Conservation (phyloP, 192 early-diverging fungal species). For the Backusella luteola region DNA sequence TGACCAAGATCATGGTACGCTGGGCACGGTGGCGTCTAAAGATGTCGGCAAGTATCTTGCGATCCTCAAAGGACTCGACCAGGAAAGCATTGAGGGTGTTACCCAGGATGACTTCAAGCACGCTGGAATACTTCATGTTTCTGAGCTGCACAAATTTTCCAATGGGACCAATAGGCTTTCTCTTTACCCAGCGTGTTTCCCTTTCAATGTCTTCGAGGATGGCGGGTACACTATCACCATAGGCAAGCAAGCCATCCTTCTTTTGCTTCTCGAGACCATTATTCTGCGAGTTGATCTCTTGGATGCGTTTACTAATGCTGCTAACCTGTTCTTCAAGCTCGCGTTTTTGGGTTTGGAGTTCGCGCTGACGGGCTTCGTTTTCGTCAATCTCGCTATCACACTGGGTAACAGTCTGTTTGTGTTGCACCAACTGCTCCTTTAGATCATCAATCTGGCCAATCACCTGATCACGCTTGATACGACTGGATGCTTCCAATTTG, state of each 20-base stretch:
- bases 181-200: slow-evolving; percentile 40
- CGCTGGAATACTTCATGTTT: slow-evolving; percentile 52
- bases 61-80: slow-evolving; percentile 67
- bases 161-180: slow-evolving; percentile 67
- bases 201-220: slow-evolving; percentile 50
- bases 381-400: neutral
- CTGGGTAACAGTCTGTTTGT: neutral
- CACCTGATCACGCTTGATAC: neutral
- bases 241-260: slow-evolving; percentile 69
- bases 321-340: neutral
- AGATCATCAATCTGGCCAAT: neutral
- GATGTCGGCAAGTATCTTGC: slow-evolving; percentile 50
- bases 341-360: neutral
- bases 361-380: neutral
- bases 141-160: slow-evolving; percentile 63
- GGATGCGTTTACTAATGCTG: neutral
- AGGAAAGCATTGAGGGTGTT: slow-evolving; percentile 63
- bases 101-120: slow-evolving; percentile 66
- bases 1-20: slow-evolving; percentile 58
- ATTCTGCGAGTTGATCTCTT: slow-evolving; percentile 18
- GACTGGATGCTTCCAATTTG: neutral
- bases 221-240: slow-evolving; percentile 66
- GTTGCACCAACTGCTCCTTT: neutral
- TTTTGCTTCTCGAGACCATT: slow-evolving; percentile 56
- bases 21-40: slow-evolving; percentile 46